A percentile compares a stretch with the other conserved stretches of the same genome.
Conservation (phyloP, 1,284 basidiomycete genomes). For the Naganishia sp. region DNA sequence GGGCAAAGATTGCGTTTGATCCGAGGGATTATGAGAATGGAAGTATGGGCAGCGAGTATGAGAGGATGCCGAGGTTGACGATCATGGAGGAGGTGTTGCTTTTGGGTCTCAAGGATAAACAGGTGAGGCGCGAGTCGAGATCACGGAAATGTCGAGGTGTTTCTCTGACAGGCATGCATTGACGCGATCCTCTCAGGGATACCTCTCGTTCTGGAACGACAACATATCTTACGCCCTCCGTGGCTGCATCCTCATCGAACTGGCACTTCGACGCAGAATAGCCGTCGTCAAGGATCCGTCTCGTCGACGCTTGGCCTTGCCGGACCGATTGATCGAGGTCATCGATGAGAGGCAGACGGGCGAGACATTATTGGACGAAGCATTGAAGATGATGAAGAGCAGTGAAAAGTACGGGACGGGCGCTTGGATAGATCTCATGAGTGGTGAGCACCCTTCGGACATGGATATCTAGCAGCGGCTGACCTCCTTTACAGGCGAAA, state of each 20-base stretch:
- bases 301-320: constrained; percentile 70
- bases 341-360: constrained; percentile 87
- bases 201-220: constrained; percentile 96
- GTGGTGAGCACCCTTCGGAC: constrained; percentile 62
- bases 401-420: constrained; percentile 82
- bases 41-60: constrained; percentile 62
- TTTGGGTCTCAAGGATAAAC: constrained; percentile 88
- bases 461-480: constrained; percentile 6
- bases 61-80: constrained; percentile 78
- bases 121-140: constrained; percentile 60
- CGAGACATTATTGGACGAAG: constrained; percentile 91
- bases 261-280: constrained; percentile 85
- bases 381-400: constrained; percentile 86
- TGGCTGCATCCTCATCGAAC: constrained; percentile 91
- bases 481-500: constrained; percentile 68
- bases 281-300: constrained; percentile 82
- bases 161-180: background rate
- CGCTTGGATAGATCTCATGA: constrained; percentile 89
- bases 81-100: constrained; percentile 96
- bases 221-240: constrained; percentile 95
- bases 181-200: constrained; percentile 62
- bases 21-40: constrained; percentile 83
- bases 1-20: constrained; percentile 87
- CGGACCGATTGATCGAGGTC: constrained; percentile 85
- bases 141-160: constrained; percentile 7